A percentile compares a stretch with the other conserved stretches of the same genome.
These are phyloP conservation scores for Oleoguttula mirabilis DNA, from an alignment of 495 filamentous ascomycete genomes.

Conservation along the genomic window DNA sequence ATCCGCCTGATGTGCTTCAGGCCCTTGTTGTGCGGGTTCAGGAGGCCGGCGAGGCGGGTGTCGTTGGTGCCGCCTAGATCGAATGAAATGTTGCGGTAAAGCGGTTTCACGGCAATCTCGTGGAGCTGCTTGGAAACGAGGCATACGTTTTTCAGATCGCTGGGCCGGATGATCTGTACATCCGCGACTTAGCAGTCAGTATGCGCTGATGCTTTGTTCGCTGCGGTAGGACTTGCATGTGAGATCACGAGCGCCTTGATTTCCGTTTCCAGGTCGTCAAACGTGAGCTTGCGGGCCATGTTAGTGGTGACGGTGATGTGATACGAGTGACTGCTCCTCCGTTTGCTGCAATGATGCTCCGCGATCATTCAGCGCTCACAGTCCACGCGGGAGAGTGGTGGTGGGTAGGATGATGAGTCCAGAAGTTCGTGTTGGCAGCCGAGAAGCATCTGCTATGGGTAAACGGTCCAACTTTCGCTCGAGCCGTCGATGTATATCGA, in stretches of 20 bases:
- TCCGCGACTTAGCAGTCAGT: background rate
- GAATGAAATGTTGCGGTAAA: slow-evolving; percentile 29
- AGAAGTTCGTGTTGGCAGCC: background rate
- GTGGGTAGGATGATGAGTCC: slow-evolving; percentile 1
- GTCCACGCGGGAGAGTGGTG: background rate
- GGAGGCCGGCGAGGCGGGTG: slow-evolving; percentile 25
- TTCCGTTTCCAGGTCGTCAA: slow-evolving; percentile 26
- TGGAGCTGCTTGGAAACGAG: slow-evolving; percentile 32
- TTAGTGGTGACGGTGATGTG: no score
- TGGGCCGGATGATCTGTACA: slow-evolving; percentile 28
- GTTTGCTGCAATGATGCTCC: no score
- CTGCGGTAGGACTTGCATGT: background rate
- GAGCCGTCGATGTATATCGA: no score
- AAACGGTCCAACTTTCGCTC: no score
- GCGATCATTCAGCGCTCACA: background rate
- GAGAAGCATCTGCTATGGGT: background rate
- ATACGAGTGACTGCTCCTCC: no score
- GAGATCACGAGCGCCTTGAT: no score
- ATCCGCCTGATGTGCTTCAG: slow-evolving; percentile 27
- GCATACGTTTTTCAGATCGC: slow-evolving; percentile 29
- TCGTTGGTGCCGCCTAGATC: slow-evolving; percentile 28
- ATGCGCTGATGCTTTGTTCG: background rate
- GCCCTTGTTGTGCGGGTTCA: slow-evolving; percentile 30
- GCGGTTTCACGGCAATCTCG: slow-evolving; percentile 27
- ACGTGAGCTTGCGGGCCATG: slow-evolving; percentile 9